Evolutionary conservation across 768 basidiomycete genomes (phyloP).

Genomic region (Cyclocybe aegerita): DNA sequence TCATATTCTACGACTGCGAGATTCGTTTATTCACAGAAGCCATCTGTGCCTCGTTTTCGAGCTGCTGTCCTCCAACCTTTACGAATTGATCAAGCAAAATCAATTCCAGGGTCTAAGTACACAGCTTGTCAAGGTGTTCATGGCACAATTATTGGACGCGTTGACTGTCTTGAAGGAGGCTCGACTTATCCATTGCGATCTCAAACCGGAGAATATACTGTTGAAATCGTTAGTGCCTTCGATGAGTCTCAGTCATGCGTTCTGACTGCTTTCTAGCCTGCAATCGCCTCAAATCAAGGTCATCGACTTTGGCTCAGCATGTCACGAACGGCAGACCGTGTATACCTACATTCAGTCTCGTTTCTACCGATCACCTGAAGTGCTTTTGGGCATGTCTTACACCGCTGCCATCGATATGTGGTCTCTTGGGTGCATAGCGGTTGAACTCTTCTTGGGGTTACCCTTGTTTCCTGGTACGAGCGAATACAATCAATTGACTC

Average conservation of each 20-base stretch:
- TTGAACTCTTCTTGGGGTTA: constrained; percentile 94
- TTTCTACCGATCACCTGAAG: constrained; percentile 98
- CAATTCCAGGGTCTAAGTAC: constrained; percentile 97
- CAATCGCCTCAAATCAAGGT: constrained; percentile 97
- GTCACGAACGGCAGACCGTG: constrained; percentile 98
- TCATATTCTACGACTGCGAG: constrained; percentile 91
- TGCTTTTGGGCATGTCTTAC: constrained; percentile 92
- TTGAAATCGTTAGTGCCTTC: constrained; percentile 75
- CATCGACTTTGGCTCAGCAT: constrained; percentile 98
- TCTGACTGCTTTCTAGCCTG: constrained; percentile 4
- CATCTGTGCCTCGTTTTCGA: constrained; percentile 99
- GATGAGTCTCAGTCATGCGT: neutral
- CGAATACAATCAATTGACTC: constrained; percentile 97
- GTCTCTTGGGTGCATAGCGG: constrained; percentile 97
- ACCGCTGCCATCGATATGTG: constrained; percentile 98
- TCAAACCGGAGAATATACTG: constrained; percentile 98
- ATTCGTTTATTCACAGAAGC: constrained; percentile 94
- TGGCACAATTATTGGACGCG: constrained; percentile 91
- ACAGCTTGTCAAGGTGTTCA: constrained; percentile 98
- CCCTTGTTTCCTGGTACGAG: constrained; percentile 98
- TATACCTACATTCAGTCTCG: constrained; percentile 99
- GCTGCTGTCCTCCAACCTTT: constrained; percentile 93
- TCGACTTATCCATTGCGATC: constrained; percentile 94
- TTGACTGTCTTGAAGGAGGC: constrained; percentile 93
- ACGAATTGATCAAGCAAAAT: constrained; percentile 99